Base-by-base conservation (phyloP, 148 eudicot genomes). In the Rhododendron molle region DNA sequence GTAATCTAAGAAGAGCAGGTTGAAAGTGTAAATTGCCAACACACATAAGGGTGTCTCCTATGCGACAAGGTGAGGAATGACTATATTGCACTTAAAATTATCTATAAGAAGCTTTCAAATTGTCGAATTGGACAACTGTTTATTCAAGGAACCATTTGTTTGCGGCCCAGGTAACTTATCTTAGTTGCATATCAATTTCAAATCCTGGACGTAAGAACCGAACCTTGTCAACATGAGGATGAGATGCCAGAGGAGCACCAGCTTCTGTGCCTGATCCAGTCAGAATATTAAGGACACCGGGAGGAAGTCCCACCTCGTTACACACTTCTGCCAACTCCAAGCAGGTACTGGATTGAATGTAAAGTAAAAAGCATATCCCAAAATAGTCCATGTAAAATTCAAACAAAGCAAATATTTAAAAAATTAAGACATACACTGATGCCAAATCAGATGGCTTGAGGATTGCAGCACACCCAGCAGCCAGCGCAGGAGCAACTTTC, bases 401-500 rank as follows among this genome's bases (percentile, higher is more conserved):
- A 28, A 56, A 32, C 14, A 50, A 18, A 50, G 38, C 9, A 60
- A 67, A 15, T 26, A 15, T 54, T 54, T 56, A 15, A 44, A 81
- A 69, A 9, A 47, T 78, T 10, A 65, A 71, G 76, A 44, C 98
- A 86, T 90, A 97, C 99, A 95, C 49, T 30, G 99, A 95, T 78
- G 98, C 94, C 88, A 95, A 81, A 83, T 97, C 99, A 23, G 99
- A 97, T 36, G 99, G 99, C 90, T 97, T 97, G 85, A 97, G 94
- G 86, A 97, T 88, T 81, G 95, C 98, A 87, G 98, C 90, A 93
- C 99, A 97, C 8, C 99, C 99, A 91, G 99, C 99, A 78, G 99
- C 99, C 86, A 97, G 94, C 81, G 99, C 98, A 84, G 99, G 98
- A 87, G 99, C 99, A 88, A 97, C 98, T 93, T 97, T 97, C 99